Conservation (phyloP, 2,329 filamentous ascomycete genomes). For the Verticillium nubilum region DNA sequence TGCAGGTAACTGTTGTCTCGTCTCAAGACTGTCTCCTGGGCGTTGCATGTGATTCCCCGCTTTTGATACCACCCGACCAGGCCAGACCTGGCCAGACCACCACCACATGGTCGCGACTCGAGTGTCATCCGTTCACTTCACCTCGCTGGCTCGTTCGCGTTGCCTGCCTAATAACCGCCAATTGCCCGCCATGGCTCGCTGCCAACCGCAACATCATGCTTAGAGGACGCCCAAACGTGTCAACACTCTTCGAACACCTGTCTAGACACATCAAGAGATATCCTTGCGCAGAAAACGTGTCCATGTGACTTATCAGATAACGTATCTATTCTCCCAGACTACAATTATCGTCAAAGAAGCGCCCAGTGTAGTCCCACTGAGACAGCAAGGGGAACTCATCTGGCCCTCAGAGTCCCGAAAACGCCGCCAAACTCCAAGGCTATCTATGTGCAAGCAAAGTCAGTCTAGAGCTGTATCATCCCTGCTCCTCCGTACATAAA, state of each 20-base stretch:
- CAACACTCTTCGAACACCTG: neutral
- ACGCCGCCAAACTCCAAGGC: neutral
- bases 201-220: neutral
- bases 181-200: neutral
- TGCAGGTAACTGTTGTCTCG: neutral
- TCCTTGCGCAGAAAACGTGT: neutral
- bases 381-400: neutral
- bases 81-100: neutral
- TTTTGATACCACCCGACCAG: neutral
- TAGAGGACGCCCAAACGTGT: no score
- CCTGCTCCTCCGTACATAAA: neutral
- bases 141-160: neutral
- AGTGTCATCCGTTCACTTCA: neutral
- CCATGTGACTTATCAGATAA: neutral
- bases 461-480: neutral
- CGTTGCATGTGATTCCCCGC: conserved; percentile 3
- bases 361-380: neutral
- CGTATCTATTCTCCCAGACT: neutral
- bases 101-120: neutral
- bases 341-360: neutral
- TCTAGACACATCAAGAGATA: neutral
- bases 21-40: neutral
- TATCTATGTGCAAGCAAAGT: conserved; percentile 1
- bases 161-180: no score
- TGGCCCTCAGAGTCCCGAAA: neutral